Percentiles rank a stretch among this genome's conserved stretches.
phyloP scores from a whole-genome alignment of 768 basidiomycete genomes.

The Collybia nuda region DNA sequence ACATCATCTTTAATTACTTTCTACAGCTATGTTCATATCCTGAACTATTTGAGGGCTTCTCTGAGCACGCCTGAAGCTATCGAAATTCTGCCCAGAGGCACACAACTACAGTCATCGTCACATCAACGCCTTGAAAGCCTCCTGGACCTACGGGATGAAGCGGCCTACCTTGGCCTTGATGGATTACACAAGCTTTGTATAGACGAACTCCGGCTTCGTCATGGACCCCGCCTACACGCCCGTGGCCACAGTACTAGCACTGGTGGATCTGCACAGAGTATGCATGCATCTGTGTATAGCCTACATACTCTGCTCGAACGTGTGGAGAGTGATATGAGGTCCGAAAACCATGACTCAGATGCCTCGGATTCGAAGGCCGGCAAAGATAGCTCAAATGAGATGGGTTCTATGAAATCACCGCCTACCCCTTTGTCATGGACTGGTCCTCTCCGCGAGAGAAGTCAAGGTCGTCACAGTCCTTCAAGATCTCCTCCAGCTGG shows the following conservation, averaged over 20 bases:
- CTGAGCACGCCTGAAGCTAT: conserved; percentile 42
- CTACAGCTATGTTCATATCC: conserved; percentile 66
- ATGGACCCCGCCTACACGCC: conserved; percentile 38
- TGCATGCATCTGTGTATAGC: conserved; percentile 57
- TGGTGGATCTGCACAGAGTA: conserved; percentile 40
- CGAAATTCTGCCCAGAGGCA: conserved; percentile 58
- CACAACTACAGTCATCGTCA: conserved; percentile 45
- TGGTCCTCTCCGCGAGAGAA: conserved; percentile 26
- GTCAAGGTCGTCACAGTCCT: conserved; percentile 23
- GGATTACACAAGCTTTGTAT: conserved; percentile 64
- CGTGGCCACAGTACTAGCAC: conserved; percentile 40
- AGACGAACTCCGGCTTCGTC: conserved; percentile 60
- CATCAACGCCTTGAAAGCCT: conserved; percentile 59
- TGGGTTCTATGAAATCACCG: conserved; percentile 25
- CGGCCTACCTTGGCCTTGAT: conserved; percentile 68
- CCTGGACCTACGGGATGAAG: conserved; percentile 79
- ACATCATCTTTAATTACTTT: conserved; percentile 1
- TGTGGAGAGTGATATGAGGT: conserved; percentile 34
- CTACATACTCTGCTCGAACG: conserved; percentile 61
- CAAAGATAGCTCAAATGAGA: conserved; percentile 14
- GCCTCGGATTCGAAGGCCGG: conserved; percentile 16
- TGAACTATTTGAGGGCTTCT: conserved; percentile 69
- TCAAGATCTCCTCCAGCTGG: conserved; percentile 39
- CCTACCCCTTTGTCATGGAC: conserved; percentile 49
- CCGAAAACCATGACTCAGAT: conserved; percentile 14